phyloP scores from a whole-genome alignment of 495 filamentous ascomycete species.

The Aspergillus affinis region DNA sequence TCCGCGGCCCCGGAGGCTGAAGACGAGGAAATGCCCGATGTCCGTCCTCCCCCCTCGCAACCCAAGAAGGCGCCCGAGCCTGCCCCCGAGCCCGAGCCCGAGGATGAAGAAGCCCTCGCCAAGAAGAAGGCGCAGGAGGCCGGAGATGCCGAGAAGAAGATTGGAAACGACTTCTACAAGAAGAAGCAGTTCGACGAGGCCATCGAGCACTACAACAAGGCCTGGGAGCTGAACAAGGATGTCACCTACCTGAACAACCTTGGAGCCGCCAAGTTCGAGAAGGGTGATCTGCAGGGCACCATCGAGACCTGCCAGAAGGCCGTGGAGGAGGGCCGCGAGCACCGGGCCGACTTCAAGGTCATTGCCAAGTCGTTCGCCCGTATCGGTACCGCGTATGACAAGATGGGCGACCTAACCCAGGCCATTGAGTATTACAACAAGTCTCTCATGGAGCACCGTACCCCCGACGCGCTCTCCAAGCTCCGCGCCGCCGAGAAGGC shows the following conservation, averaged over 20 bases:
- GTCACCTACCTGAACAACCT: conserved; percentile 97
- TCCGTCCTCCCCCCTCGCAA: conserved; percentile 47
- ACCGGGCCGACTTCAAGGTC: conserved; percentile 92
- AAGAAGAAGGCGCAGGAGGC: conserved; percentile 89
- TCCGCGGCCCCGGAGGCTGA: conserved; percentile 52
- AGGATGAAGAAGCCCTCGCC: conserved; percentile 77
- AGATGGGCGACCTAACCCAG: conserved; percentile 71
- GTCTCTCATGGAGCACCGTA: conserved; percentile 94
- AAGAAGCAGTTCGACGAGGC: conserved; percentile 93
- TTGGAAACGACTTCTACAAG: conserved; percentile 96
- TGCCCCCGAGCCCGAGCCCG: conserved; percentile 51
- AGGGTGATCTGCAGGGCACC: conserved; percentile 83
- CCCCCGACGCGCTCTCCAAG: conserved; percentile 89
- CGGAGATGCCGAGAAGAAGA: conserved; percentile 90
- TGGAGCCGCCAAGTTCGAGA: conserved; percentile 92
- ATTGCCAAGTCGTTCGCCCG: conserved; percentile 96
- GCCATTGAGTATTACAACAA: conserved; percentile 91
- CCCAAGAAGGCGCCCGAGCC: conserved; percentile 61
- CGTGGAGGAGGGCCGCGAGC: conserved; percentile 79
- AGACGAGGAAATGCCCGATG: conserved; percentile 82
- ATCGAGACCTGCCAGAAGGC: conserved; percentile 87
- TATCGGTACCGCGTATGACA: conserved; percentile 89
- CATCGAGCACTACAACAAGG: conserved; percentile 92
- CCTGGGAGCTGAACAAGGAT: conserved; percentile 93
- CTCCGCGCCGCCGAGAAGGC: conserved; percentile 90